Evolutionary conservation across 371 early-diverging fungal genomes (phyloP).

Genomic region (Gilbertella persicaria): DNA sequence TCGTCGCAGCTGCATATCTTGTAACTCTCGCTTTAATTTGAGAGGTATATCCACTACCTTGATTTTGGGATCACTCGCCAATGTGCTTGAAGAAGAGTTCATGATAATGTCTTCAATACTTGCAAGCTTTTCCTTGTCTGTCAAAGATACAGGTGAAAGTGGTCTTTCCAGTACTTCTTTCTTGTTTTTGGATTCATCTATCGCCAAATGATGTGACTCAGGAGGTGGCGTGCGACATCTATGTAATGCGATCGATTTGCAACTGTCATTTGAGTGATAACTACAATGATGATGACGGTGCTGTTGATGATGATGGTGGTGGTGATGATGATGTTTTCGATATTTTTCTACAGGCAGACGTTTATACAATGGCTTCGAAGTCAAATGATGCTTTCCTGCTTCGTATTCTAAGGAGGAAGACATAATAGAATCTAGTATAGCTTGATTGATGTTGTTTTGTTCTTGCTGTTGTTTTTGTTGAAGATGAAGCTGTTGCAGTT

Average conservation of each 20-base stretch:
- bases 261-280: neutral
- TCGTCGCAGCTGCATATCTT: slow-evolving; percentile 17
- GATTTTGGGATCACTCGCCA: neutral
- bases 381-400: neutral
- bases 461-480: slow-evolving; percentile 14
- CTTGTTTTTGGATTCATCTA: neutral
- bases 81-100: slow-evolving; percentile 14
- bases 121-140: neutral
- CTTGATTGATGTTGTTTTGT: slow-evolving; percentile 15
- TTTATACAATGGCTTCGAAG: neutral
- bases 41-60: slow-evolving; percentile 7
- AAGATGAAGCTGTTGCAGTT: slow-evolving; percentile 2
- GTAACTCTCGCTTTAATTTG: slow-evolving; percentile 20
- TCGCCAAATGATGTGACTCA: slow-evolving; percentile 1
- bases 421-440: slow-evolving; percentile 3
- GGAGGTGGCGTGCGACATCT: slow-evolving; percentile 12
- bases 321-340: neutral
- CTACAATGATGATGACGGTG: neutral
- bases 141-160: neutral
- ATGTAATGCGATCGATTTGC: neutral
- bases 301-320: neutral
- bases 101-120: neutral
- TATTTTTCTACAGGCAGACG: neutral
- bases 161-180: neutral
- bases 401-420: neutral